Evolutionary conservation across 495 filamentous ascomycete genomes (phyloP).

Genomic region (Podospora fimiseda): DNA sequence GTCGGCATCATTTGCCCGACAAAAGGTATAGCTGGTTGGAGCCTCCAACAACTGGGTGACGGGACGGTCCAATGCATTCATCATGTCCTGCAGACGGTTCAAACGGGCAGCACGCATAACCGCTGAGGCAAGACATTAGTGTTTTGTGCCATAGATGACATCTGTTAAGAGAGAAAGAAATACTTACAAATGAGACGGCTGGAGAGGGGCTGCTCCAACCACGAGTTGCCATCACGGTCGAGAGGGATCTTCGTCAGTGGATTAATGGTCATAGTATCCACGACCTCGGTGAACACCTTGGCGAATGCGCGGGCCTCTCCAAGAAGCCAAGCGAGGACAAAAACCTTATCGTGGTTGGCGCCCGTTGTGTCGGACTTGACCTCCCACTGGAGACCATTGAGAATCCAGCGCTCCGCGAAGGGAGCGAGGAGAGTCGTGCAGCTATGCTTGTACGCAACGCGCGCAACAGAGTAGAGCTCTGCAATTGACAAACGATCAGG

Average conservation of each 20-base stretch:
- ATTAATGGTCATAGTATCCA: slow-evolving; percentile 6
- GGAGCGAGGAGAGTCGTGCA: slow-evolving; percentile 14
- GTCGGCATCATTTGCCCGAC: slow-evolving; percentile 9
- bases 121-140: no score
- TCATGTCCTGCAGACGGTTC: no score
- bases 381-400: slow-evolving; percentile 10
- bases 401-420: slow-evolving; percentile 15
- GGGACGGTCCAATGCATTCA: no score
- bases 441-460: slow-evolving; percentile 15
- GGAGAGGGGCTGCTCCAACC: slow-evolving; percentile 12
- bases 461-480: slow-evolving; percentile 15
- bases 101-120: no score
- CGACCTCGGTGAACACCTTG: slow-evolving; percentile 8
- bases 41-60: slow-evolving; percentile 7
- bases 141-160: no score
- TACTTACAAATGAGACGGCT: no score
- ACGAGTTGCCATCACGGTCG: slow-evolving; percentile 7
- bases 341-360: slow-evolving; percentile 16
- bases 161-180: no score
- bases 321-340: slow-evolving; percentile 19
- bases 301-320: slow-evolving; percentile 16
- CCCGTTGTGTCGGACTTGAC: neutral
- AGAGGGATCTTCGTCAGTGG: no score
- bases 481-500: slow-evolving; percentile 5
- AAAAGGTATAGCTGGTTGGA: neutral